Base-by-base conservation (phyloP, 2,329 filamentous ascomycete genomes). In the Colletotrichum sp. region DNA sequence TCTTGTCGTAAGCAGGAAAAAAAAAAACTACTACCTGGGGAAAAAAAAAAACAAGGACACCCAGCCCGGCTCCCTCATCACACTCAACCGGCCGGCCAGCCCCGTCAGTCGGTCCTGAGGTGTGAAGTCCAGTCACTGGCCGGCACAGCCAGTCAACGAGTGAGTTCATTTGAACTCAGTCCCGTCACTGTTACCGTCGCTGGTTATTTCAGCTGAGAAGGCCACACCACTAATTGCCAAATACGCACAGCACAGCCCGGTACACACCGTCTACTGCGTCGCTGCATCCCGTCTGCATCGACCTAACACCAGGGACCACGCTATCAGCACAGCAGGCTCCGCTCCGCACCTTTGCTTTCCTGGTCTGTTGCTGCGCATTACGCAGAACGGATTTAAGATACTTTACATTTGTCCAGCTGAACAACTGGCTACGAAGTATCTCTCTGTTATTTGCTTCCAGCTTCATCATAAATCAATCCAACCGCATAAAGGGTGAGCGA, bases 11-110 rank as follows among this genome's bases (percentile, higher is more conserved):
- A 66, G 28, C 18, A 32, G 26, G 9, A 30, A 18, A 16, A 39
- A 74, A 36, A 65, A 32, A 32, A 59, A 74, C n/a, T n/a, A n/a
- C 36, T 48, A 32, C 48, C 57, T 14, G 39, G 13, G 32, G n/a
- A 16, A n/a, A 43, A 64, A 21, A 68, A 63, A 68, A 69, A 73
- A 73, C 64, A 75, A 75, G 70, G 70, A 65, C 72, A 75, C n/a
- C 72, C 57, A 64, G 39, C 34, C 52, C 63, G 69, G 73, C 69
- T 73, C 69, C 70, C 70, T 71, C 68, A 71, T 65, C 39, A 71
- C 28, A 64, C 16, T 64, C 68, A 64, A 73, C 64, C 68, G 73
- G 57, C 48, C 57, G 28, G 59, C 63, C 69, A 72, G 64, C 73
- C 73, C 73, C 21, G 61, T 39, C 61, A 14, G 61, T 72, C 63